Percentiles rank a stretch among this genome's conserved stretches.
These are phyloP conservation scores for Tausonia pullulans DNA, from an alignment of 1,284 basidiomycete species.

Conservation along the genomic window DNA sequence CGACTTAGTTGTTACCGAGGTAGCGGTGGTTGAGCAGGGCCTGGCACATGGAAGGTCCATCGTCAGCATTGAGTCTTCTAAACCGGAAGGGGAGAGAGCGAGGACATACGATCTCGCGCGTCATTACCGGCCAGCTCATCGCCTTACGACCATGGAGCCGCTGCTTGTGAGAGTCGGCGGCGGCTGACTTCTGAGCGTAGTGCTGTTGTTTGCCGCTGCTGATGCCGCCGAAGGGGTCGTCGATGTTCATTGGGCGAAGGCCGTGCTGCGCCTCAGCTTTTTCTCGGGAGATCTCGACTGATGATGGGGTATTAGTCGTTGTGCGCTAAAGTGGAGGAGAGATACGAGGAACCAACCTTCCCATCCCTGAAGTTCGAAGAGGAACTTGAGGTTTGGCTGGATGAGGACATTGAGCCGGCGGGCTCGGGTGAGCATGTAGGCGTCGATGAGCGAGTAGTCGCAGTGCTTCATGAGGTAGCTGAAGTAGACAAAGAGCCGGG, in stretches of 20 bases:
- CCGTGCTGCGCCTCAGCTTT: slow-evolving; percentile 11
- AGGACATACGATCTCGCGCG: slow-evolving; percentile 11
- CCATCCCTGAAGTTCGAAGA: slow-evolving; percentile 90
- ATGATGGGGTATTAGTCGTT: background rate
- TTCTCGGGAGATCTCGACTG: slow-evolving; percentile 16
- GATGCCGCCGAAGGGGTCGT: background rate
- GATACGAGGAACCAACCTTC: slow-evolving; percentile 53
- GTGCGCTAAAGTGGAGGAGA: background rate
- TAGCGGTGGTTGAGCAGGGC: slow-evolving; percentile 15
- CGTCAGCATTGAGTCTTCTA: background rate
- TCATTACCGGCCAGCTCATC: slow-evolving; percentile 9
- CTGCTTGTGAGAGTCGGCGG: background rate
- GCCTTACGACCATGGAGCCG: slow-evolving; percentile 10
- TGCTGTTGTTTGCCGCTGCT: too few species aligned
- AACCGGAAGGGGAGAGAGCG: background rate
- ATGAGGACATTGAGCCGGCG: slow-evolving; percentile 53
- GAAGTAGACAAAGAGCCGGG: background rate
- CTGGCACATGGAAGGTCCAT: background rate
- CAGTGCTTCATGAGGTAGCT: slow-evolving; percentile 17
- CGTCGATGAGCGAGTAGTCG: slow-evolving; percentile 11
- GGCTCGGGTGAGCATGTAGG: slow-evolving; percentile 27
- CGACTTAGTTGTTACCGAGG: background rate
- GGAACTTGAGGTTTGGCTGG: slow-evolving; percentile 83
- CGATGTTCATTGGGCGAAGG: background rate
- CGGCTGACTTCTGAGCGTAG: background rate